Base-by-base conservation (phyloP, 257 asterid species). In the Cynanchum wilfordii region DNA sequence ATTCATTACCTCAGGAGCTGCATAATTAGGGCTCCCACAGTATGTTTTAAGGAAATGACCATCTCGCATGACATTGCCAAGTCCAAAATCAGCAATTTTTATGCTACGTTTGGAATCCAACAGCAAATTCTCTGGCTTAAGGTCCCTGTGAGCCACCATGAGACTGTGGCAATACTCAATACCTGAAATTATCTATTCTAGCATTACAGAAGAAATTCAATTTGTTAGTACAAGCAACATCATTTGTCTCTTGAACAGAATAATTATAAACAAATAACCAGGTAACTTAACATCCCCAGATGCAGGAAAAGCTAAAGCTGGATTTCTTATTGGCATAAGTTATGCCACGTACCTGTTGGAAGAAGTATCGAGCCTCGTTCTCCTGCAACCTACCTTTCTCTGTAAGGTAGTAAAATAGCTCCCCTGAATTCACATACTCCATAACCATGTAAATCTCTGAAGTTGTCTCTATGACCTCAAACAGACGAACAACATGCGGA, bases 11-110 rank as follows among this genome's bases (percentile, higher is more conserved):
- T 87, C 96, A 10, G 96, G 96, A 57, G 93, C 96, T 24, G 93
- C 96, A 64, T 89, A 89, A 71, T 89, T 86, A 30, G 90, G 90
- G 76, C 88, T 86, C 54, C 96, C 96, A 33, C 96, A 87, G 60
- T 76, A 76, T 24, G 93, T 89, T 69, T 83, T 87, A 27, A 89
- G 89, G 79, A 89, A 86, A 82, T 87, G 87, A 11, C 96, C 93
- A 7, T 89, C 96, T 0, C 80, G 87, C 86, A 78, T 84, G 27
- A 78, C 29, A 56, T 89, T 86, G 40, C 89, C 90, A 3, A 89
- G 77, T 47, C 96, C 93, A 55, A 89, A 89, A 71, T 89, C 96
- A 0, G 86, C 87, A 29, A 89, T 84, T 67, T 89, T 89, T 76
- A 89, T 82, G 24, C 83, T 84, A 17, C 57, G 73, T 59, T 80